Evolutionary conservation across 768 basidiomycete genomes (phyloP).

Genomic region (Xerocomellus amylosporus): DNA sequence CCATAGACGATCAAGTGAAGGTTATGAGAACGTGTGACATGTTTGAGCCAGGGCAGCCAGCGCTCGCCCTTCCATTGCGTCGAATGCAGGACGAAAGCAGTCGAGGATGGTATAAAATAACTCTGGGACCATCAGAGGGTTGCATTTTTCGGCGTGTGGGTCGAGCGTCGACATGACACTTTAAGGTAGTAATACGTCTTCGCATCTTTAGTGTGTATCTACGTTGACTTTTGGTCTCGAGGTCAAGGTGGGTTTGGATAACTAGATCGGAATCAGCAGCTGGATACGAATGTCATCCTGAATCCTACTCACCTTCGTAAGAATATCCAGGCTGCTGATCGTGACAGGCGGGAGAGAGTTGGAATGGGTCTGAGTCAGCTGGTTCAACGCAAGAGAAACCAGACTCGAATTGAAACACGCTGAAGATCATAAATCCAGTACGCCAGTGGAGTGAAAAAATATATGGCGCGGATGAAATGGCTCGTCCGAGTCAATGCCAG

Average conservation of each 20-base stretch:
- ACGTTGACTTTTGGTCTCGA: no score
- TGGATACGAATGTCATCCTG: background rate
- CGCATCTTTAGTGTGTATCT: background rate
- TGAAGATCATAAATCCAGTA: background rate
- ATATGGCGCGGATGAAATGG: background rate
- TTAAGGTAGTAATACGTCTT: background rate
- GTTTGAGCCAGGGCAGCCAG: conserved; percentile 8
- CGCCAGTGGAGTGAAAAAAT: background rate
- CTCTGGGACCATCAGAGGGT: conserved; percentile 6
- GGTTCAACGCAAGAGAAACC: background rate
- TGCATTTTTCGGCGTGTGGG: background rate
- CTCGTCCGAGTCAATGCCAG: background rate
- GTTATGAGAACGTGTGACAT: background rate
- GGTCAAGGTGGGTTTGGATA: no score
- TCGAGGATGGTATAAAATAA: conserved; percentile 9
- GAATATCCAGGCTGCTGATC: background rate
- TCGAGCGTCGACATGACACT: background rate
- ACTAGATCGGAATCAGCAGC: background rate
- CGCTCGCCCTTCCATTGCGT: background rate
- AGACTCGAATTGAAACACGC: background rate
- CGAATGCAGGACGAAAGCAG: background rate
- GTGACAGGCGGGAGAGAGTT: background rate
- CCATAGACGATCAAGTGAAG: conserved; percentile 14
- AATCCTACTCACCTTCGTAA: background rate
- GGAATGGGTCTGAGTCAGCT: background rate